phyloP scores from a whole-genome alignment of 2,329 filamentous ascomycete species.

The Tolypocladium pustulatum region DNA sequence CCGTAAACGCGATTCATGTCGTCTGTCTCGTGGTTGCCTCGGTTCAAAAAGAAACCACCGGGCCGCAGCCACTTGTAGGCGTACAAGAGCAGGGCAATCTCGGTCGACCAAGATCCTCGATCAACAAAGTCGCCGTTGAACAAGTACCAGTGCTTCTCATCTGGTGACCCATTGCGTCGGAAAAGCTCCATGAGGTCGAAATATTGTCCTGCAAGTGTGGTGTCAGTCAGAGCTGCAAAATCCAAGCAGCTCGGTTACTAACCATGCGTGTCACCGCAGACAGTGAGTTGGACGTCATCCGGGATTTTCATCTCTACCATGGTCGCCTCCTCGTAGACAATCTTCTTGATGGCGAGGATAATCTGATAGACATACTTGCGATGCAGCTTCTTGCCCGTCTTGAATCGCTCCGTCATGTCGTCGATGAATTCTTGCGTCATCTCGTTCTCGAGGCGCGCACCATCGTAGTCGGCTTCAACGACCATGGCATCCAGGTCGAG shows the following conservation, averaged over 20 bases:
- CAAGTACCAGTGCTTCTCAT: conserved; percentile 81
- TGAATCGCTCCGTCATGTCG: conserved; percentile 95
- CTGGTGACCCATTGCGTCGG: conserved; percentile 75
- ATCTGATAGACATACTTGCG: conserved; percentile 98
- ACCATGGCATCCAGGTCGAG: conserved; percentile 78
- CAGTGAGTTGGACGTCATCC: conserved; percentile 69
- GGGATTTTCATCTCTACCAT: conserved; percentile 91
- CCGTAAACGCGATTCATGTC: conserved; percentile 99
- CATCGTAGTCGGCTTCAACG: conserved; percentile 79
- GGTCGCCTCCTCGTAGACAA: conserved; percentile 85
- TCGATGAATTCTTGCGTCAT: conserved; percentile 98
- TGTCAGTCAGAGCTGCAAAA: background rate
- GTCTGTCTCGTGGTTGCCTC: conserved; percentile 97
- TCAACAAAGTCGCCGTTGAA: conserved; percentile 99
- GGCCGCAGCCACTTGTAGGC: conserved; percentile 95
- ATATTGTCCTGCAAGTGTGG: conserved; percentile 63
- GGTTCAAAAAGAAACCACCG: conserved; percentile 83
- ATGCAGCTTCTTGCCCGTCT: conserved; percentile 88
- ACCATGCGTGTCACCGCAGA: conserved; percentile 97
- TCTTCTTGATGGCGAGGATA: conserved; percentile 75
- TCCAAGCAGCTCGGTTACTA: conserved; percentile 16
- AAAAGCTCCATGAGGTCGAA: conserved; percentile 97
- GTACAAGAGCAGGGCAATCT: conserved; percentile 87
- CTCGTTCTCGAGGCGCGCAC: conserved; percentile 60
- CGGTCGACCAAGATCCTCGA: conserved; percentile 94